phyloP scores from a whole-genome alignment of 306 rosid genomes.

The Rosa persica region DNA sequence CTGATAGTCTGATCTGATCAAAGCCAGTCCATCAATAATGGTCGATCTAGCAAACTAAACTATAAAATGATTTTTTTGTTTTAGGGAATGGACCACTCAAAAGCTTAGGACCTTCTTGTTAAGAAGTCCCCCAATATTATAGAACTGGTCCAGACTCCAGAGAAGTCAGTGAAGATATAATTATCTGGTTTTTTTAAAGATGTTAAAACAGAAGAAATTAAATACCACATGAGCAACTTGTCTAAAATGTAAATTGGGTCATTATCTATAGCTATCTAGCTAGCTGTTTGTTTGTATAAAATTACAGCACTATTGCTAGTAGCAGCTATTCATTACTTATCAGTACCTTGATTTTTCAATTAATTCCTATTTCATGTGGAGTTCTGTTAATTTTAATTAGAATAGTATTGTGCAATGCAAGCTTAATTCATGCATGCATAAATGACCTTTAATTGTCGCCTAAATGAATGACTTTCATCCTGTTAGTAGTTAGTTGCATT shows the following conservation, averaged over 20 bases:
- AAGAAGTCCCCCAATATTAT: background rate
- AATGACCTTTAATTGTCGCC: background rate
- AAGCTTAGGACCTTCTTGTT: conserved; percentile 25
- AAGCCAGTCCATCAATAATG: conserved; percentile 33
- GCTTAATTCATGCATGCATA: too few relatives aligned
- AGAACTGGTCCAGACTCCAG: background rate
- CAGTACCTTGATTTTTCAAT: background rate
- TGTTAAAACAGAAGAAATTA: conserved; percentile 5
- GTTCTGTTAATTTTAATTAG: background rate
- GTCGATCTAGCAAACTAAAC: conserved; percentile 20
- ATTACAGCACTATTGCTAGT: conserved; percentile 1
- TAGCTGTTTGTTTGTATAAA: background rate
- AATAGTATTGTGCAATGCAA: background rate
- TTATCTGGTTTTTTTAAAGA: background rate
- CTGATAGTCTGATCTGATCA: conserved; percentile 3
- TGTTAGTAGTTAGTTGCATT: too few relatives aligned
- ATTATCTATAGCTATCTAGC: conserved; percentile 2
- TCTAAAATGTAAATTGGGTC: background rate
- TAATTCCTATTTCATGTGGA: background rate
- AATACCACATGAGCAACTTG: conserved; percentile 18
- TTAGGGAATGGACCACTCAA: conserved; percentile 21
- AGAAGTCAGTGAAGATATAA: background rate
- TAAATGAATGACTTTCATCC: background rate
- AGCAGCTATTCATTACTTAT: background rate
- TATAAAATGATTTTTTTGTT: conserved; percentile 10